Evolutionary conservation across 2,329 filamentous ascomycete species (phyloP), one percentile per base, ranked within the genome.

Genomic region (Trichophyton equinum): DNA sequence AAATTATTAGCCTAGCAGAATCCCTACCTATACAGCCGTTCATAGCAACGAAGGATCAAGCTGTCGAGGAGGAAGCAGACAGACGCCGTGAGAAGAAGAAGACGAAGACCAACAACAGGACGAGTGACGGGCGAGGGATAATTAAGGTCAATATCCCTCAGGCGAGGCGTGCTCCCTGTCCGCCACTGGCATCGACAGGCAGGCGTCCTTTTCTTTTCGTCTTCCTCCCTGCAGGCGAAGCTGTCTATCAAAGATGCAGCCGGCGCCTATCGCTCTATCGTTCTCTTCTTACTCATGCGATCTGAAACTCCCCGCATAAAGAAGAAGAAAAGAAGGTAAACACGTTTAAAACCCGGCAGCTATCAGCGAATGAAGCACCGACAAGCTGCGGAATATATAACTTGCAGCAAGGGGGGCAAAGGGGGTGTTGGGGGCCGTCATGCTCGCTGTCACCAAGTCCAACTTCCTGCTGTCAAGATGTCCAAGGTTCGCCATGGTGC

Each of bases 401-500:
- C 47, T 22, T n/a, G 38, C 38, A 42, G 38, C 38, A 42, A 42
- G 38, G 38, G 38, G 38, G 15, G 38, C 27, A 30, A 30, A 30
- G 38, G 11, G 38, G 20, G 20, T 27, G 9, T 13, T 51, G 42
- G 42, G 42, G 47, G 20, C 25, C 20, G 20, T 51, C 11, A 30
- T 30, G 27, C 27, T 30, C 27, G 6, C 27, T 30, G 27, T 30
- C 27, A 30, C 27, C 27, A 30, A 30, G 38, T 13, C 38, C 38
- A 42, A 42, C 38, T 42, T 42, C 11, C 15, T 42, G 38, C 11
- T 42, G 38, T 42, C 38, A 42, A 42, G 11, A 42, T 20, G 42
- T 46, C 42, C 42, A 46, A 46, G 42, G 42, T 80, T 78, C 5
- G 82, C 79, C 33, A 82, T 81, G 1, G 82, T 77, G 11, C 80